Evolutionary conservation across 176 grass and related monocot genomes (phyloP), one percentile per base, ranked within the genome.

Genomic region (Avena eriantha): DNA sequence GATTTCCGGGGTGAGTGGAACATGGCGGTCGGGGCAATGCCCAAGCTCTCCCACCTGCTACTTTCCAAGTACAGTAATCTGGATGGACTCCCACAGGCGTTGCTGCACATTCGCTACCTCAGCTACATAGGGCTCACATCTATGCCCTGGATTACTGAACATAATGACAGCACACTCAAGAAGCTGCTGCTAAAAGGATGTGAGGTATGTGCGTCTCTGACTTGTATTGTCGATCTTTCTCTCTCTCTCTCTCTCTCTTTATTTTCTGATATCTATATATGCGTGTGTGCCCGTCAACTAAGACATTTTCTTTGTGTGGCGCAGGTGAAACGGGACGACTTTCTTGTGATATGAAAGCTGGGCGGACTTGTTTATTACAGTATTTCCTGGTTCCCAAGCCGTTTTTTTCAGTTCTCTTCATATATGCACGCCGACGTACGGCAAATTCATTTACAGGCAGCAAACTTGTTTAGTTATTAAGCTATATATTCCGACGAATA

Each of bases 1-100:
- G 3, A 54, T 68, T 67, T 19, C 4, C 0, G 2, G 0, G 19
- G 66, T 8, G 73, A 68, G 8, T 85, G 73, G 83, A 85, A 13
- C 8, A 67, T 41, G 6, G 46, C 65, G 45, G 33, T 1, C 0
- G 47, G 22, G 46, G 14, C 73, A 54, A 85, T 85, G 83, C 2
- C 73, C 29, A 78, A 19, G 59, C 59, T 85, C 8, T 68, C 21
- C 0, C 0, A 4, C 45, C 19, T 85, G 33, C 0, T 0, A 0
- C 21, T 85, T 36, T 7, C 0, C 13, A 0, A 0, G 3, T 76
- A 12, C 4, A 0, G 0, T 4, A 3, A 26, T 3, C 66, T 85
- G 14, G 18, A 0, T 8, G 35, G 24, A 14, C 13, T 77, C 13
- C 31, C 46, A 0, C 15, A 67, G 73, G 12, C 0, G 2, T 50